Conservation (phyloP, 208 protist genomes). For the Leishmania gerbilli region DNA sequence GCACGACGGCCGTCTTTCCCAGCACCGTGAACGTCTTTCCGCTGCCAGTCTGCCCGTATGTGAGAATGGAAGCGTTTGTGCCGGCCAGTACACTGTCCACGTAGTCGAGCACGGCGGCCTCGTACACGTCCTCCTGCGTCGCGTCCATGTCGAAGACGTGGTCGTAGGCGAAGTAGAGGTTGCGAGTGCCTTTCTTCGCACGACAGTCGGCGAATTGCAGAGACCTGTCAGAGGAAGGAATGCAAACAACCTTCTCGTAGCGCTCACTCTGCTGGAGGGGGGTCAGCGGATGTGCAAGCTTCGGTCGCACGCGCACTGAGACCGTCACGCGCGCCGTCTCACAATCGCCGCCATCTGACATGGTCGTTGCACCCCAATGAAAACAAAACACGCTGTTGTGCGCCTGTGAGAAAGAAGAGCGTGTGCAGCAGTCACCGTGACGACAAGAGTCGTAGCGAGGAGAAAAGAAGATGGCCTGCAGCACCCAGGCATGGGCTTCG, state of each 20-base stretch:
- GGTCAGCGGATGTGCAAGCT: slow-evolving; percentile 45
- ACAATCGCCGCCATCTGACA: slow-evolving; percentile 11
- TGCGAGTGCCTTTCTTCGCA: slow-evolving; percentile 13
- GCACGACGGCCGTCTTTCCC: slow-evolving; percentile 12
- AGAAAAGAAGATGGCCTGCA: background rate
- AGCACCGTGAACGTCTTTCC: slow-evolving; percentile 89
- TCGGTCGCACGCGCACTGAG: slow-evolving; percentile 70
- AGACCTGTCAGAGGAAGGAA: slow-evolving; percentile 40
- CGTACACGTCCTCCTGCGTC: slow-evolving; percentile 82
- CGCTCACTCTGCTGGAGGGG: slow-evolving; percentile 45
- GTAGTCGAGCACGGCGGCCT: slow-evolving; percentile 51
- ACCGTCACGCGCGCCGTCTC: slow-evolving; percentile 47
- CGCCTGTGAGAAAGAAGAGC: background rate
- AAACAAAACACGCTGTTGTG: background rate
- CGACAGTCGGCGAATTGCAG: slow-evolving; percentile 55
- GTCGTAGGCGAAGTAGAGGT: slow-evolving; percentile 59
- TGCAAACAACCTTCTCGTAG: slow-evolving; percentile 57
- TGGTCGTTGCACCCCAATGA: background rate
- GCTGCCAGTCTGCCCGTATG: slow-evolving; percentile 89
- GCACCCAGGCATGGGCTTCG: background rate
- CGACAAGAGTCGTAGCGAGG: background rate
- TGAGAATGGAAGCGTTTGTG: slow-evolving; percentile 62
- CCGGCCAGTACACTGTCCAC: slow-evolving; percentile 66
- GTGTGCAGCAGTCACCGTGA: background rate
- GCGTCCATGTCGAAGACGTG: slow-evolving; percentile 62